These are phyloP conservation scores for Histomonas meleagridis DNA, from an alignment of 208 protist species.

Conservation along the genomic window DNA sequence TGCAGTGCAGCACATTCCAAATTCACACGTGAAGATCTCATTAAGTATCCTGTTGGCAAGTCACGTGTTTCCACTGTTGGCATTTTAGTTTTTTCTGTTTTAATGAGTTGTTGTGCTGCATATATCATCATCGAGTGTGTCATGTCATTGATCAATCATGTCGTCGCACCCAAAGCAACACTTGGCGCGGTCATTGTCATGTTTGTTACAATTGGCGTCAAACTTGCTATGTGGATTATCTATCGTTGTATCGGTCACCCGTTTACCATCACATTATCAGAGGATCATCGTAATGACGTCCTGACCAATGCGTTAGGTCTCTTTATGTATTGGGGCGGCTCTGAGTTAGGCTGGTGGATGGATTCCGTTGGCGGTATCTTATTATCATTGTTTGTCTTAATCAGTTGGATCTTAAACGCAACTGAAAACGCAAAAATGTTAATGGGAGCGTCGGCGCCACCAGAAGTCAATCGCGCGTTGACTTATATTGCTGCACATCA, in stretches of 20 bases:
- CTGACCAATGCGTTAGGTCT: background rate
- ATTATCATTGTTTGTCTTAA: background rate
- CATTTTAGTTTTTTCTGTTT: background rate
- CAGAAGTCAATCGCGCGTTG: background rate
- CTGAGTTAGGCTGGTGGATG: constrained; percentile 14
- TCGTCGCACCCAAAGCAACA: background rate
- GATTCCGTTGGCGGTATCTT: constrained; percentile 21
- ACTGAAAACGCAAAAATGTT: constrained; percentile 29
- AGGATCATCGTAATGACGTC: constrained; percentile 25
- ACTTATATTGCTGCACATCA: constrained; percentile 29
- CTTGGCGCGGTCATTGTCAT: background rate
- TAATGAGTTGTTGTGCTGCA: background rate
- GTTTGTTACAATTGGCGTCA: background rate
- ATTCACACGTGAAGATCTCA: background rate
- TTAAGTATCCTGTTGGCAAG: constrained; percentile 16
- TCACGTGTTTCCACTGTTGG: constrained; percentile 12
- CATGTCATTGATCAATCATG: background rate
- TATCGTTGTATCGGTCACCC: background rate
- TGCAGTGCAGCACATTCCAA: background rate
- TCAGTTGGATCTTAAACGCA: background rate
- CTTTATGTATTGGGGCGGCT: constrained; percentile 18
- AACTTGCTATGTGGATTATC: background rate
- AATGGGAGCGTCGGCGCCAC: background rate
- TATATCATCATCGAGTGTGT: constrained; percentile 32
- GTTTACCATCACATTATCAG: background rate